phyloP scores from a whole-genome alignment of 176 grass and related monocot genomes.

The Bolboschoenus planiculmis region DNA sequence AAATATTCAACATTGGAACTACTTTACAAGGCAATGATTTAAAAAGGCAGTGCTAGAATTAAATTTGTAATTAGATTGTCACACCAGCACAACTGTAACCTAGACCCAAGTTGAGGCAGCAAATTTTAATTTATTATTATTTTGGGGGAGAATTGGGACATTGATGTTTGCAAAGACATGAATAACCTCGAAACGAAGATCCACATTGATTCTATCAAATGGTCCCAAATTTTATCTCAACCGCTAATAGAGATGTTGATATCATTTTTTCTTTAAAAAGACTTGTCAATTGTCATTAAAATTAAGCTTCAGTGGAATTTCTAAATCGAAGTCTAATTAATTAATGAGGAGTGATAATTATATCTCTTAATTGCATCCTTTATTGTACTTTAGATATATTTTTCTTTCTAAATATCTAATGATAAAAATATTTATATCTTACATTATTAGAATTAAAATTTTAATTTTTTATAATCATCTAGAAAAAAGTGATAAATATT shows the following conservation, averaged over 20 bases:
- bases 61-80: background rate
- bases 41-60: background rate
- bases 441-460: too few relatives aligned
- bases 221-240: background rate
- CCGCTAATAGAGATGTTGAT: background rate
- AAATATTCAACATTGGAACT: too few relatives aligned
- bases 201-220: background rate
- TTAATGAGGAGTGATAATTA: too few relatives aligned
- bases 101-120: background rate
- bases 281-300: background rate
- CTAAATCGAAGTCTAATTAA: too few relatives aligned
- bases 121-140: background rate
- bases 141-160: background rate
- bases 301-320: background rate
- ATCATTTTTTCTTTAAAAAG: background rate
- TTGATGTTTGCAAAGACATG: background rate
- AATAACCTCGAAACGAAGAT: background rate
- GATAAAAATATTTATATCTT: too few relatives aligned
- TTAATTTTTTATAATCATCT: too few relatives aligned
- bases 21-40: background rate
- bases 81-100: background rate
- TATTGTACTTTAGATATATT: too few relatives aligned
- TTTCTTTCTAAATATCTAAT: too few relatives aligned
- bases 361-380: too few relatives aligned
- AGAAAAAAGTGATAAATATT: too few relatives aligned